Percentiles rank a stretch among this genome's conserved stretches.
Evolutionary conservation across 208 protist species (phyloP).

Genomic region (Angomonas ambiguus): DNA sequence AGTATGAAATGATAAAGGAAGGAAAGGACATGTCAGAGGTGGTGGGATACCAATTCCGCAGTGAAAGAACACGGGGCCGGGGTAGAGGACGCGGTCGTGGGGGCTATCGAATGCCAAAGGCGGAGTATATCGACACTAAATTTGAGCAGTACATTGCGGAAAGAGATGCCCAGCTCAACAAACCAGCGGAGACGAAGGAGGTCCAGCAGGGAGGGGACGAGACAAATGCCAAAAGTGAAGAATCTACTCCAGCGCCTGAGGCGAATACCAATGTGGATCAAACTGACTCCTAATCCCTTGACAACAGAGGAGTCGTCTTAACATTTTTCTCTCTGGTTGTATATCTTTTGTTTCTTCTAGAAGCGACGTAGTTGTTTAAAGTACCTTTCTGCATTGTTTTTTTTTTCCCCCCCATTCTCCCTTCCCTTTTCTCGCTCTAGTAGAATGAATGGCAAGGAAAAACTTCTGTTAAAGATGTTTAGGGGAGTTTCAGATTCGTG

Average conservation of each 20-base stretch:
- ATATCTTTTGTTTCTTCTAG: neutral
- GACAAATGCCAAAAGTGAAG: too few species aligned
- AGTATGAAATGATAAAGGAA: conserved; percentile 54
- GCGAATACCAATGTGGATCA: neutral
- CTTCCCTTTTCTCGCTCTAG: neutral
- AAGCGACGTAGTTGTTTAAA: too few species aligned
- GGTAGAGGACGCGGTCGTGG: conserved; percentile 27
- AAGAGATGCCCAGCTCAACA: conserved; percentile 20
- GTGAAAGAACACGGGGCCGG: conserved; percentile 14
- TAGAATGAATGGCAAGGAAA: neutral
- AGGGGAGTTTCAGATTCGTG: neutral
- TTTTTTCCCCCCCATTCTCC: neutral
- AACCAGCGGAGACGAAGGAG: neutral
- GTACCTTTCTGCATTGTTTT: neutral
- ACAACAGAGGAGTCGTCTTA: neutral
- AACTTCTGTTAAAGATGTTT: neutral
- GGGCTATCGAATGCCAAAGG: conserved; percentile 18
- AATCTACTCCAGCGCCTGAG: neutral
- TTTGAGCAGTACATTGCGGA: conserved; percentile 56
- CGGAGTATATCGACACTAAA: conserved; percentile 33
- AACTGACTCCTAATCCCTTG: neutral
- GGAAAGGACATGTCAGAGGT: conserved; percentile 57
- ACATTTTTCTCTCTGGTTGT: neutral
- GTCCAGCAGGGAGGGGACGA: neutral
- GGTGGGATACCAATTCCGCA: conserved; percentile 21